Percentiles rank a stretch among this genome's conserved stretches.
Evolutionary conservation across 805 yeast genomes (phyloP).

Genomic region (Suhomyces faveliae): DNA sequence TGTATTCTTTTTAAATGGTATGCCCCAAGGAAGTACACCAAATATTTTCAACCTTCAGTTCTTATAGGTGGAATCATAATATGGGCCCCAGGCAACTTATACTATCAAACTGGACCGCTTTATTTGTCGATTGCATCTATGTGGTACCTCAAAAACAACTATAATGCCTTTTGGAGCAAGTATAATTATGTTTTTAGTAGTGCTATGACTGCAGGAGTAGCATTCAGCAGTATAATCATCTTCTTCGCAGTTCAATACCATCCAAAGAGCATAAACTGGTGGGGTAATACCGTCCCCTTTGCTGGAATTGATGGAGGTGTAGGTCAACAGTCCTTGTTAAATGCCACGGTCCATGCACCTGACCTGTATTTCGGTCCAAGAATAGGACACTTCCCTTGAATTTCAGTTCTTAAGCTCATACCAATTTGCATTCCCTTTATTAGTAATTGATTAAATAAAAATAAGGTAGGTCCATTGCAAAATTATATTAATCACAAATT

Average conservation of each 20-base stretch:
- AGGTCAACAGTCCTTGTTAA: background rate
- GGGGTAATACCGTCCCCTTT: constrained; percentile 29
- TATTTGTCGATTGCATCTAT: constrained; percentile 27
- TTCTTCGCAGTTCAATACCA: constrained; percentile 39
- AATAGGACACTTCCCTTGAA: constrained; percentile 16
- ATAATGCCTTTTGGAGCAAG: constrained; percentile 35
- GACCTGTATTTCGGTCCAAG: constrained; percentile 39
- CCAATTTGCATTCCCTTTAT: background rate
- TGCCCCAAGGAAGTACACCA: constrained; percentile 17
- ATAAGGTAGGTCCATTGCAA: too few species aligned
- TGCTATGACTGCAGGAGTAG: constrained; percentile 34
- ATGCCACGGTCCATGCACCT: constrained; percentile 21
- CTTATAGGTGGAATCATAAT: constrained; percentile 32
- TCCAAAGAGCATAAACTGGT: constrained; percentile 28
- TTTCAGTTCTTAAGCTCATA: background rate
- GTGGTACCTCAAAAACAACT: constrained; percentile 28
- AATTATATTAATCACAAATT: too few species aligned
- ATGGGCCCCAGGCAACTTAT: constrained; percentile 35
- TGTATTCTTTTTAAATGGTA: constrained; percentile 14
- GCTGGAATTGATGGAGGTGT: constrained; percentile 35
- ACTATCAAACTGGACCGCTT: constrained; percentile 30
- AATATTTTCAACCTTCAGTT: constrained; percentile 34
- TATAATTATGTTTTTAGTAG: constrained; percentile 34
- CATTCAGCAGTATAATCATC: constrained; percentile 33
- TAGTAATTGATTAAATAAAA: background rate